These are phyloP conservation scores for Adansonia digitata DNA, from an alignment of 345 rosid species.

Conservation along the genomic window DNA sequence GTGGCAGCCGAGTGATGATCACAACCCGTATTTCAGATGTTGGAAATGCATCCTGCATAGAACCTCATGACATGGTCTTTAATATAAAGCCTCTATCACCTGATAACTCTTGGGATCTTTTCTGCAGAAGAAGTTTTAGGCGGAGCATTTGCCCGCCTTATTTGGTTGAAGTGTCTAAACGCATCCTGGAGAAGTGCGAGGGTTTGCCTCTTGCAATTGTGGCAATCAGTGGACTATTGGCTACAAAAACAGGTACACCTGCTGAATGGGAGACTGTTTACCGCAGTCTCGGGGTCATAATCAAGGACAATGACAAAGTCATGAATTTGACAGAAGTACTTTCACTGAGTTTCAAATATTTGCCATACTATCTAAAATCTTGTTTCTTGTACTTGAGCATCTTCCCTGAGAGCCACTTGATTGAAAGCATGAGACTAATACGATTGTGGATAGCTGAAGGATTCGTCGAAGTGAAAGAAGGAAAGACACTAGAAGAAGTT, in stretches of 20 bases:
- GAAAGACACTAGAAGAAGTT: constrained; percentile 35
- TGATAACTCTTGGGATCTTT: constrained; percentile 25
- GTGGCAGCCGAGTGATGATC: constrained; percentile 27
- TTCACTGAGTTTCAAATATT: constrained; percentile 31
- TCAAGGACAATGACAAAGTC: not conserved
- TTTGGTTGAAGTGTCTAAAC: constrained; percentile 20
- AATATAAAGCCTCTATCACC: constrained; percentile 19
- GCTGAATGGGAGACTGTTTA: constrained; percentile 1
- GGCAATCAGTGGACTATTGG: constrained; percentile 35
- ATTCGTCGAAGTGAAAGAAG: constrained; percentile 31
- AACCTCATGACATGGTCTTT: constrained; percentile 19
- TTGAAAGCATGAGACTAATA: constrained; percentile 20
- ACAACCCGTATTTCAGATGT: constrained; percentile 24
- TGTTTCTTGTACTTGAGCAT: constrained; percentile 37
- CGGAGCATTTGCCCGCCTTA: constrained; percentile 24
- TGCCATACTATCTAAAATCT: constrained; percentile 35
- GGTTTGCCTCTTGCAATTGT: constrained; percentile 42
- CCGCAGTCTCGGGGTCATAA: not conserved
- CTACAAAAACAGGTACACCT: constrained; percentile 19
- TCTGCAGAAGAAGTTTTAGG: constrained; percentile 27
- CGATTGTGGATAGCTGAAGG: constrained; percentile 42
- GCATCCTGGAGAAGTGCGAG: constrained; percentile 29
- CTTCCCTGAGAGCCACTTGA: constrained; percentile 30
- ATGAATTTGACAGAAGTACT: constrained; percentile 23
- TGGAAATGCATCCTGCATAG: constrained; percentile 17